Evolutionary conservation across 208 protist species (phyloP).

Genomic region (Wallacemonas collosoma): DNA sequence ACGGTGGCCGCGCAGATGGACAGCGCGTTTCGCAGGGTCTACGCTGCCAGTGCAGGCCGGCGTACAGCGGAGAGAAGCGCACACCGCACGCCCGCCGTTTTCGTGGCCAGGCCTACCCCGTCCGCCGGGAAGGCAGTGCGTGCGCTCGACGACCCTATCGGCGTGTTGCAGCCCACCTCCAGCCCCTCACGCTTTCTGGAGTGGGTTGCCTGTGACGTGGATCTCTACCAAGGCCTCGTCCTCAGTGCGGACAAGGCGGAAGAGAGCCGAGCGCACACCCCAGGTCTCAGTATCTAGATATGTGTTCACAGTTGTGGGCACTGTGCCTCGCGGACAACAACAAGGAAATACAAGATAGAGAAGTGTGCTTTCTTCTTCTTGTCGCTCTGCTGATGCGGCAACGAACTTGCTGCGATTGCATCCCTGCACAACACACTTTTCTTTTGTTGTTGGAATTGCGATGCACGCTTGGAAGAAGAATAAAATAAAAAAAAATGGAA

Average conservation of each 20-base stretch:
- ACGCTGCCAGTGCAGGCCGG: constrained; percentile 1
- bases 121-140: background rate
- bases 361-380: no score
- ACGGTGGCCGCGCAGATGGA: background rate
- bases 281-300: no score
- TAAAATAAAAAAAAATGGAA: no score
- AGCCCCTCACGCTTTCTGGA: constrained; percentile 44
- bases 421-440: no score
- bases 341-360: no score
- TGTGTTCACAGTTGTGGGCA: no score
- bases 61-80: background rate
- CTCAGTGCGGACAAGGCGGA: background rate
- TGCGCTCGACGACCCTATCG: background rate
- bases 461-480: no score
- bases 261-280: no score
- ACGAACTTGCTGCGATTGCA: no score
- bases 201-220: constrained; percentile 58
- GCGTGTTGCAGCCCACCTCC: constrained; percentile 36
- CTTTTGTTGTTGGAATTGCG: no score
- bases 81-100: background rate
- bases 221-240: constrained; percentile 52
- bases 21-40: background rate
- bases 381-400: no score
- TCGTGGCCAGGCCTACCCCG: background rate
- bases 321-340: no score